Evolutionary conservation across 2,329 filamentous ascomycete species (phyloP), one percentile per base, ranked within the genome.

Genomic region (Talaromyces sp.): DNA sequence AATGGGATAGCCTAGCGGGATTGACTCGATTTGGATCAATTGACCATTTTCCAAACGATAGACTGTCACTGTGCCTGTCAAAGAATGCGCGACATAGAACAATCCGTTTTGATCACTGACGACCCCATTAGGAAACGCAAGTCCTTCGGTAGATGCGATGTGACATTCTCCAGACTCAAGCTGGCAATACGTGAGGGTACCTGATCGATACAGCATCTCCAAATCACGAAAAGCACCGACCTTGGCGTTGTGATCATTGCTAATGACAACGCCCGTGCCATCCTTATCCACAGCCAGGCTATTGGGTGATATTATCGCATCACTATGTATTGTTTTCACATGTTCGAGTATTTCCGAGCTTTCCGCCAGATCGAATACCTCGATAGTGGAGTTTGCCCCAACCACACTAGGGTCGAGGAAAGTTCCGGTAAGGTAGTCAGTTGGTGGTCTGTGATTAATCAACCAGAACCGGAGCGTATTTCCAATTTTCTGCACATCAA

Each of bases 351-450:
- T 69, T 2, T 67, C 54, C 10, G 71, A 71, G 3, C 69, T 69
- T 7, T 67, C 56, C 19, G 68, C 67, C 3, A 74, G 71, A 19
- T 73, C 68, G 59, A 79, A 79, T 0, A 75, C 67, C 49, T 79
- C 77, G 45, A 79, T 70, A 0, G 78, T 79, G 10, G 76, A 73
- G 63, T 79, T 79, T 8, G 72, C 74, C 5, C 77, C 78, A 13
- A 73, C 47, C 10, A 68, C 64, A 3, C 50, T 52, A 19, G 75
- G 68, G 68, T 78, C 73, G 2, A 78, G 70, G 9, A 70, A 35
- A 15, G 70, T 68, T 17, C 76, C 75, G 1, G 73, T 76, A 9
- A 63, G 49, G n/a, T 68, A 57, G 62, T 78, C 71, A 27, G 75
- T 67, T 7, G 74, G 71, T 19, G 74, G 76, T 15, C 73, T 70